Evolutionary conservation across 768 basidiomycete genomes (phyloP), one percentile per base, ranked within the genome.

Genomic region (Gyrodon lividus): DNA sequence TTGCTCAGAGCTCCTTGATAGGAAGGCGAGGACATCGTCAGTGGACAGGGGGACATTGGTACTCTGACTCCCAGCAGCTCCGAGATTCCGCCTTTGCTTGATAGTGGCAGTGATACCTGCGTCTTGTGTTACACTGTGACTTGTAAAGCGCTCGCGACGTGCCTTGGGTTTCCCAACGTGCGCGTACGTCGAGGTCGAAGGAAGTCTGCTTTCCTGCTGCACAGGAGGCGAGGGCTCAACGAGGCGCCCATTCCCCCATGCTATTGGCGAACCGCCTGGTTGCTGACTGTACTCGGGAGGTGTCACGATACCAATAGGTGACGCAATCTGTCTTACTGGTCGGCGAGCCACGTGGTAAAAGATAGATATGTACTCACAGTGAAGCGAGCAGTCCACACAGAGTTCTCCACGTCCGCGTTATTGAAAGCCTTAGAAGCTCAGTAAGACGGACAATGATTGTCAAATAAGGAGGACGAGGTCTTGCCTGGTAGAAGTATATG

Each of bases 401-500:
- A 50, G 26, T 59, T 49, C 9, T 55, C 17, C 14, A 20, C 43
- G 43, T 65, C 59, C 9, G 59, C 60, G 22, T 60, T 58, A 34
- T 70, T 68, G 9, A 65, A 66, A 50, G 71, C 66, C 71, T 71
- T 19, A n/a, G 23, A 23, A 14, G 24, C 26, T 9, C 16, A 14
- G 31, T 17, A 17, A 7, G 34, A 31, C 20, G 17, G n/a, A 8
- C 23, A 8, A 37, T 9, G 17, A 10, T 31, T 26, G 8, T 5
- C 24, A n/a, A 7, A 10, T n/a, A 16, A 38, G 22, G 13, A 24
- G 8, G 9, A 30, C 31, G 8, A 10, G 9, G 16, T 10, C 56
- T 17, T 49, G 70, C 73, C 64, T 74, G 67, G 46, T 74, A 75
- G 54, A 74, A 74, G 56, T 74, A 75, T 13, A 73, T 73, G 5